These are phyloP conservation scores for Neurospora cerealis DNA, from an alignment of 495 filamentous ascomycete species.

Conservation along the genomic window DNA sequence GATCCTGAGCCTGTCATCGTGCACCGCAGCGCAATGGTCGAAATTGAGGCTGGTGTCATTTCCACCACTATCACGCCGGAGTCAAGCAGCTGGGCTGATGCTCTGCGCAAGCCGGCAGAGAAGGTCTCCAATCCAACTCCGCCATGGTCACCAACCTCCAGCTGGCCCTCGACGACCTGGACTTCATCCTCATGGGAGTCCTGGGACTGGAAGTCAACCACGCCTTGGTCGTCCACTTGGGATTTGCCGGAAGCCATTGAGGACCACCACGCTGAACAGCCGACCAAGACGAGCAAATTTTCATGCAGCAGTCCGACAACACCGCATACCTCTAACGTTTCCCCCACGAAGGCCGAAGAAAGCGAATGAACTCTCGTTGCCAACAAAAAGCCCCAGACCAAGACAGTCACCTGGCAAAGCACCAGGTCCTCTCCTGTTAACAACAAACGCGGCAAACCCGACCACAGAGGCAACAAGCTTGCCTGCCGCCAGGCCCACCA, in stretches of 20 bases:
- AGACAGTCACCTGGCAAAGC: accelerated
- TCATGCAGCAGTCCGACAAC: accelerated
- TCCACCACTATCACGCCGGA: not conserved
- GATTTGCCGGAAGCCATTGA: not conserved
- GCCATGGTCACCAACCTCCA: not conserved
- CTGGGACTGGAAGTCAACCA: not conserved
- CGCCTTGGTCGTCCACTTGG: not conserved
- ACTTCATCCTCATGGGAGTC: not conserved
- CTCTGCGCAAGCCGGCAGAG: not conserved
- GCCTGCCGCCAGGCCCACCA: not conserved
- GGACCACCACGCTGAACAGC: not conserved
- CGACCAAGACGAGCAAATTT: not conserved
- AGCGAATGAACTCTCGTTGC: not conserved
- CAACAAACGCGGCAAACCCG: not conserved
- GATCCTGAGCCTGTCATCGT: not conserved
- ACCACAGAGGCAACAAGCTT: not conserved
- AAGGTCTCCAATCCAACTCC: not conserved
- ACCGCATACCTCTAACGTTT: accelerated
- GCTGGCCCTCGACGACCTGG: not conserved
- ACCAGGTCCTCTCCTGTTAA: not conserved
- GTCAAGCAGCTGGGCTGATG: not conserved
- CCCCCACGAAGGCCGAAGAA: not conserved
- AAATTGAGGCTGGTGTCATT: not conserved
- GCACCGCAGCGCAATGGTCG: not conserved
- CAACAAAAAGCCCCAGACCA: accelerated